Evolutionary conservation across 2,329 filamentous ascomycete species (phyloP).

Genomic region (Phialemoniopsis sp.): DNA sequence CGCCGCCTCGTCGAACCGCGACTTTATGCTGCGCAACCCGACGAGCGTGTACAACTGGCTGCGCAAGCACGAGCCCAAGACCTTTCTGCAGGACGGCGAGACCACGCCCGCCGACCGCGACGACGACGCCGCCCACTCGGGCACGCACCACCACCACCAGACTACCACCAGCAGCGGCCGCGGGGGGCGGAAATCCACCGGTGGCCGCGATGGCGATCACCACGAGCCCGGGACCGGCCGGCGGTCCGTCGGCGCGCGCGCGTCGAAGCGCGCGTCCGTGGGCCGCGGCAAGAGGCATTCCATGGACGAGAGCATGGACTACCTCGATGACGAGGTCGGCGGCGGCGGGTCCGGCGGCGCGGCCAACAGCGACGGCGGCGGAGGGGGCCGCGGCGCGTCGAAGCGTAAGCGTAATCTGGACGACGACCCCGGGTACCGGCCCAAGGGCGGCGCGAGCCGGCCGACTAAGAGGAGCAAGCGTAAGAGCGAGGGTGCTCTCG

Average conservation of each 20-base stretch:
- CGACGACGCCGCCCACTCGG: conserved; percentile 30
- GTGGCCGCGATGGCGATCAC: conserved; percentile 18
- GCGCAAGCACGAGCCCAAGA: conserved; percentile 75
- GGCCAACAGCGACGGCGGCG: not conserved
- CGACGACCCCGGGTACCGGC: conserved; percentile 56
- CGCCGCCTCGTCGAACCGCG: conserved; percentile 33
- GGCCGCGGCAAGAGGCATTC: conserved; percentile 10
- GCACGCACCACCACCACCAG: conserved; percentile 24
- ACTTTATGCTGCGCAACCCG: conserved; percentile 67
- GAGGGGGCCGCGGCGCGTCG: conserved; percentile 20
- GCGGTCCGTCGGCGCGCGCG: conserved; percentile 4
- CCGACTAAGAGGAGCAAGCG: conserved; percentile 52
- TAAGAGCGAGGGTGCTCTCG: conserved; percentile 41
- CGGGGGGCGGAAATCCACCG: conserved; percentile 25
- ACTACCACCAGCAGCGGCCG: conserved; percentile 11
- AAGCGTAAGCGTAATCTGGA: conserved; percentile 49
- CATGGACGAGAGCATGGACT: conserved; percentile 6
- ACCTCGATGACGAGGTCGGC: not conserved
- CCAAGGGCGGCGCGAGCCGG: conserved; percentile 50
- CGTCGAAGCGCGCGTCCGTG: conserved; percentile 7
- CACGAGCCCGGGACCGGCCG: conserved; percentile 10
- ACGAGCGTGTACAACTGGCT: conserved; percentile 97
- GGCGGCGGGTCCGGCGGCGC: not conserved
- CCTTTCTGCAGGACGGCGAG: conserved; percentile 76
- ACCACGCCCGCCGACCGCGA: conserved; percentile 24